Base-by-base conservation (phyloP, 441 rosid genomes). In the Isatis lusitanica region DNA sequence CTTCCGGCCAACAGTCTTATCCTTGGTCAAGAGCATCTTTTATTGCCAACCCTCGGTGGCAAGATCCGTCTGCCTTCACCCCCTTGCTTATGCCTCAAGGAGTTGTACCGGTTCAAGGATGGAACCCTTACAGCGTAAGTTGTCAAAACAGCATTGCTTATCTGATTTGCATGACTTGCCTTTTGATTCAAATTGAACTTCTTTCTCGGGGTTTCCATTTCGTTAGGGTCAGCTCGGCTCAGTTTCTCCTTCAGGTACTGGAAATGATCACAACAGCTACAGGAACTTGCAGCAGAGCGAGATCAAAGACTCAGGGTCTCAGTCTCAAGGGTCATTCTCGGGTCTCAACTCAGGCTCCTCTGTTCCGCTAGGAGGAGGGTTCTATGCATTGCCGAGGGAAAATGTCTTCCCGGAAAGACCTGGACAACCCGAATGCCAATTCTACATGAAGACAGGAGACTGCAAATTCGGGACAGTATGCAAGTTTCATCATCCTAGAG, bases 391-490 rank as follows among this genome's bases (percentile, higher is more conserved):
- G 79, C 98, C 86, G 63, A 85, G 93, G 81, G 97, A 89, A 60
- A 91, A 84, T 74, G 88, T 93, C 21, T 93, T 96, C 82, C 99
- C 99, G 1, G 97, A 96, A 85, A 89, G 99, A 88, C 99, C 98
- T 1, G 97, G 96, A 76, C 97, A 93, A 74, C 94, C 92, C 0
- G 98, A 96, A 74, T 96, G 99, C 68, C 92, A 91, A 80, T 96
- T 91, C 86, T 95, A 95, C 85, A 85, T 95, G 93, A 93, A 95
- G 85, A 95, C 98, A 38, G 99, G 98, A 38, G 98, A 91, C 76
- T 96, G 99, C 81, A 96, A 93, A 79, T 96, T 91, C 74, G 99
- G 99, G 73, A 90, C 97, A 40, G 98, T 91, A 62, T 96, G 99
- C 79, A 88, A 85, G 64, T 96, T 90, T 77, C 97, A 96, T 82